Base-by-base conservation (phyloP, 331 rosid genomes). In the Spiraea crenata region DNA sequence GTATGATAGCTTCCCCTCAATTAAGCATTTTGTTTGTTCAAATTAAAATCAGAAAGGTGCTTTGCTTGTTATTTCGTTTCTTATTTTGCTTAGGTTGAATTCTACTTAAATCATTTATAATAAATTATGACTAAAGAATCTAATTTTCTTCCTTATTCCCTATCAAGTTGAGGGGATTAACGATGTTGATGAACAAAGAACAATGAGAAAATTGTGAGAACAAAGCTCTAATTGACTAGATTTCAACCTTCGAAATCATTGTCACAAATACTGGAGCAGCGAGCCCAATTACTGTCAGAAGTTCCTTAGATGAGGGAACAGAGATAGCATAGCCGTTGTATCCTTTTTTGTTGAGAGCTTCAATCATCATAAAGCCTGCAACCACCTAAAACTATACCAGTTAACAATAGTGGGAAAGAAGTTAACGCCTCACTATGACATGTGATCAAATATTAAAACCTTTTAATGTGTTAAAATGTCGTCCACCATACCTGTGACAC, bases 351-450 rank as follows among this genome's bases (percentile, higher is more conserved):
- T 92, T 90, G 52, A 92, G 83, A 71, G 83, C 54, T 80, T 77
- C 90, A 83, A 86, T 79, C 96, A 90, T 92, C 96, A 92, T 90
- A 82, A 69, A 90, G 25, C 85, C 91, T 64, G 98, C 92, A 79
- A 90, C 85, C 75, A 88, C 91, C 96, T 92, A 77, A 75, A 65
- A 39, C 3, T 44, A 76, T 16, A 19, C 16, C 14, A 20, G 65
- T 78, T 16, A 79, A 41, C 66, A 74, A 61, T 50, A 47, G 54
- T 13, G 65, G 49, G 67, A 69, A 42, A 57, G 55, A 69, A 77
- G 58, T 76, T 37, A 50, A 35, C 11, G 35, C 19, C 11, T 25
- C 69, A 64, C 3, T 5, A 25, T 12, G 20, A 45, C 9, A 17
- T 41, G 40, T 40, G 67, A 41, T 9, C 16, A 62, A 39, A 61